phyloP scores from a whole-genome alignment of 2,329 filamentous ascomycete genomes.

The Ophiocordyceps camponoti-floridani region DNA sequence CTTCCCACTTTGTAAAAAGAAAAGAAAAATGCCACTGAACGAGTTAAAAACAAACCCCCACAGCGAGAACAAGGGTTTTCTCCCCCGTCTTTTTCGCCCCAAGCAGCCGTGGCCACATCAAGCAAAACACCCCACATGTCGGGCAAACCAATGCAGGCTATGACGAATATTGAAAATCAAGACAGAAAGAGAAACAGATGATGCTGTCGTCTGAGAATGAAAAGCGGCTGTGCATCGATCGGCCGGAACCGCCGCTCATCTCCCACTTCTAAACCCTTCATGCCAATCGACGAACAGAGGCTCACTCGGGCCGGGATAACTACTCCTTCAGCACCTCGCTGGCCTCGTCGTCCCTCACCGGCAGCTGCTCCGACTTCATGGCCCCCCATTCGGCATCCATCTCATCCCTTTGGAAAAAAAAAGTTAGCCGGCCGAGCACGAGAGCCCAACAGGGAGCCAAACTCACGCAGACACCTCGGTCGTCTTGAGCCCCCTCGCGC shows the following conservation, averaged over 20 bases:
- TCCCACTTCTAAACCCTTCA: background rate
- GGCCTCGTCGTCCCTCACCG: constrained; percentile 9
- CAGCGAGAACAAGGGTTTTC: too few relatives aligned
- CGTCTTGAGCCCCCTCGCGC: constrained; percentile 22
- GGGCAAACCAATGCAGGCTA: too few relatives aligned
- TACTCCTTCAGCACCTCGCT: constrained; percentile 9
- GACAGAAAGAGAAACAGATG: too few relatives aligned
- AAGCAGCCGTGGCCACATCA: constrained; percentile 1
- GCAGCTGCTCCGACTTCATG: constrained; percentile 16
- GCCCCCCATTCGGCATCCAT: constrained; percentile 17
- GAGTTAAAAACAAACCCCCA: too few relatives aligned
- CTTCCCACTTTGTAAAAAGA: too few relatives aligned
- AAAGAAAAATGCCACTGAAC: too few relatives aligned
- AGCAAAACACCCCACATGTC: too few relatives aligned
- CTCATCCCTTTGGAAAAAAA: constrained; percentile 11
- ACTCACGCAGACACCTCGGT: constrained; percentile 23
- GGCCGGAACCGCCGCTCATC: too few relatives aligned
- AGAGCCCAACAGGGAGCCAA: background rate
- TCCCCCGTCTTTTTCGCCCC: background rate
- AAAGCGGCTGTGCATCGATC: too few relatives aligned
- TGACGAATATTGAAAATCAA: too few relatives aligned
- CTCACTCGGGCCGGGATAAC: constrained; percentile 4
- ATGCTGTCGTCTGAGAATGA: too few relatives aligned
- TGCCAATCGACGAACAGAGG: background rate
- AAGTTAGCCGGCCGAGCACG: background rate